phyloP scores from a whole-genome alignment of 129 eudicot species.

The Helianthus tuberosus region DNA sequence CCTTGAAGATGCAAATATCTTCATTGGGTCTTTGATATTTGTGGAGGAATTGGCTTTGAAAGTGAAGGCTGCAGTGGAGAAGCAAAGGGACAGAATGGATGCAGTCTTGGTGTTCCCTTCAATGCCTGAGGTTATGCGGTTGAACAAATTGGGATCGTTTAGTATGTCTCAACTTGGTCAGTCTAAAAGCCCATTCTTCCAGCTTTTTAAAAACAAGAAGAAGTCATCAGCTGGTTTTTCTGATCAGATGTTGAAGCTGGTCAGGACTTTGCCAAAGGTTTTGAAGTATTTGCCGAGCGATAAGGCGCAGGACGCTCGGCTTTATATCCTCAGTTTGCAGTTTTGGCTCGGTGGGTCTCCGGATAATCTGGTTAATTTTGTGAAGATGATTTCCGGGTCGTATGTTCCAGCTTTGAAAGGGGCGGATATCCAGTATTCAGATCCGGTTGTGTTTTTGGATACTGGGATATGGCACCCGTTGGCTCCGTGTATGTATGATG shows the following conservation, averaged over 20 bases:
- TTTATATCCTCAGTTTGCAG: slow-evolving; percentile 92
- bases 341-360: slow-evolving; percentile 99
- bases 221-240: slow-evolving; percentile 87
- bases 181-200: slow-evolving; percentile 89
- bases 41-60: slow-evolving; percentile 92
- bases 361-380: slow-evolving; percentile 87
- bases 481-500: slow-evolving; percentile 99
- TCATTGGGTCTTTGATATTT: slow-evolving; percentile 89
- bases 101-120: slow-evolving; percentile 97
- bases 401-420: slow-evolving; percentile 92
- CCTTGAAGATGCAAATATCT: slow-evolving; percentile 90
- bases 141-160: slow-evolving; percentile 88
- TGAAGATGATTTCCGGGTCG: slow-evolving; percentile 92
- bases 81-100: slow-evolving; percentile 93
- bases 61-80: slow-evolving; percentile 90
- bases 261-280: slow-evolving; percentile 93
- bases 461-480: slow-evolving; percentile 97
- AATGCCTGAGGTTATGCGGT: slow-evolving; percentile 99
- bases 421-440: slow-evolving; percentile 71
- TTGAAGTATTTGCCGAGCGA: slow-evolving; percentile 96
- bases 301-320: slow-evolving; percentile 97
- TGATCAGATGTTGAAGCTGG: slow-evolving; percentile 93
- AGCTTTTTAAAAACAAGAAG: slow-evolving; percentile 86
- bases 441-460: slow-evolving; percentile 94
- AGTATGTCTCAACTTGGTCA: slow-evolving; percentile 98